phyloP scores from a whole-genome alignment of 768 basidiomycete species.

The Imleria badia region DNA sequence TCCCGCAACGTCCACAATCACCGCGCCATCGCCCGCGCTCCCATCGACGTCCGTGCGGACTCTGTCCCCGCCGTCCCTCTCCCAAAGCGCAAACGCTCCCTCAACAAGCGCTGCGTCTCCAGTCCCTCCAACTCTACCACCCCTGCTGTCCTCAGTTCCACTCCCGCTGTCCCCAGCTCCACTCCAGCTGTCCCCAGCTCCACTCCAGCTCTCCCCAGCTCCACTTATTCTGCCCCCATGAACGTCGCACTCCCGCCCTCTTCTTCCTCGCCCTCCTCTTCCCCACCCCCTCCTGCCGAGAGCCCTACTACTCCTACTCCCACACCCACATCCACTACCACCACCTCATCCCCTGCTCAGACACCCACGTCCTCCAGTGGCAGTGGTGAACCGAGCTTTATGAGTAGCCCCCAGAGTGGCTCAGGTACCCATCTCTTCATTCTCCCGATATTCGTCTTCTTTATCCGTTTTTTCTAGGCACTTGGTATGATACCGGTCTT shows the following conservation, averaged over 20 bases:
- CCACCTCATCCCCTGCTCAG: slow-evolving; percentile 13
- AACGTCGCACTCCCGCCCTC: slow-evolving; percentile 23
- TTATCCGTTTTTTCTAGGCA: slow-evolving; percentile 24
- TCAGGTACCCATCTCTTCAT: slow-evolving; percentile 33
- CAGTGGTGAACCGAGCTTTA: slow-evolving; percentile 35
- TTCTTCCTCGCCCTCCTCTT: not conserved
- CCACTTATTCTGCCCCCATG: slow-evolving; percentile 8
- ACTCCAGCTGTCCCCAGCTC: not conserved
- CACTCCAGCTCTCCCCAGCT: too few species aligned
- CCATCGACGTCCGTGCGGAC: not conserved
- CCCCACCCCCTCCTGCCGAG: not conserved
- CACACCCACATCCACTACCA: not conserved
- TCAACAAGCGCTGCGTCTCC: slow-evolving; percentile 28
- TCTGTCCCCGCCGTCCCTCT: not conserved
- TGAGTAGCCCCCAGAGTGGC: slow-evolving; percentile 51
- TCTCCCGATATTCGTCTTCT: not conserved
- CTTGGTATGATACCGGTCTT: slow-evolving; percentile 35
- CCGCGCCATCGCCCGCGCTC: slow-evolving; percentile 8
- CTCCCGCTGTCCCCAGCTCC: too few species aligned
- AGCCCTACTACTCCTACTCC: not conserved
- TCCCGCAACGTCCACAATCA: slow-evolving; percentile 28
- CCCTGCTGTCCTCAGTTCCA: not conserved
- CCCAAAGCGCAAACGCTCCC: slow-evolving; percentile 24
- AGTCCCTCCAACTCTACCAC: slow-evolving; percentile 17
- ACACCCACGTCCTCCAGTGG: slow-evolving; percentile 12